Percentiles rank a stretch among this genome's conserved stretches.
These are phyloP conservation scores for Mallotus nudiflorus DNA, from an alignment of 345 rosid genomes.

Conservation along the genomic window DNA sequence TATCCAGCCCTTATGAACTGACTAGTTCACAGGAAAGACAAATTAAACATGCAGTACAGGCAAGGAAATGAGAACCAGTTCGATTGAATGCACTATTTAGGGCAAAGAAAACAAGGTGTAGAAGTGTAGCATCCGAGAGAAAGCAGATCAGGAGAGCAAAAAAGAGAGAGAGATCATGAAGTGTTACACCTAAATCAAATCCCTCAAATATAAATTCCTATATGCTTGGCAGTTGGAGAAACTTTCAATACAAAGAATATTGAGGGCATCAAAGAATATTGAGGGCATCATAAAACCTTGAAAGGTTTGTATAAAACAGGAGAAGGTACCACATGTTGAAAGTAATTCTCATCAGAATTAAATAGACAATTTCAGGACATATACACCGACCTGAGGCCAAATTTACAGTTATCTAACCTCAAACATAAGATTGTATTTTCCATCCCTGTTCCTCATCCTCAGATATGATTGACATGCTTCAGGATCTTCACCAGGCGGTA, in stretches of 20 bases:
- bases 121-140: background rate
- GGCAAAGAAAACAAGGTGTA: background rate
- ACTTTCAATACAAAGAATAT: too few relatives aligned
- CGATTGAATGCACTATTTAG: background rate
- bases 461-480: constrained; percentile 98
- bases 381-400: constrained; percentile 17
- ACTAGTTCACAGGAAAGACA: background rate
- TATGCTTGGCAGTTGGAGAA: background rate
- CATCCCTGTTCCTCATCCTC: constrained; percentile 99
- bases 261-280: background rate
- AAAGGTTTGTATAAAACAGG: background rate
- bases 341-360: constrained; percentile 8
- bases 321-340: background rate
- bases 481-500: constrained; percentile 99
- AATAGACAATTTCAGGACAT: constrained; percentile 1
- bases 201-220: background rate
- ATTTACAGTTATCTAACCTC: constrained; percentile 60
- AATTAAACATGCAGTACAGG: background rate
- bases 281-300: background rate
- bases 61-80: background rate
- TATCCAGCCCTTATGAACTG: background rate
- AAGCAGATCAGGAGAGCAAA: background rate
- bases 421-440: constrained; percentile 97
- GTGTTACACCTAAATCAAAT: background rate
- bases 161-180: background rate